Evolutionary conservation across 129 eudicot genomes (phyloP).

Genomic region (Centaurea solstitialis): DNA sequence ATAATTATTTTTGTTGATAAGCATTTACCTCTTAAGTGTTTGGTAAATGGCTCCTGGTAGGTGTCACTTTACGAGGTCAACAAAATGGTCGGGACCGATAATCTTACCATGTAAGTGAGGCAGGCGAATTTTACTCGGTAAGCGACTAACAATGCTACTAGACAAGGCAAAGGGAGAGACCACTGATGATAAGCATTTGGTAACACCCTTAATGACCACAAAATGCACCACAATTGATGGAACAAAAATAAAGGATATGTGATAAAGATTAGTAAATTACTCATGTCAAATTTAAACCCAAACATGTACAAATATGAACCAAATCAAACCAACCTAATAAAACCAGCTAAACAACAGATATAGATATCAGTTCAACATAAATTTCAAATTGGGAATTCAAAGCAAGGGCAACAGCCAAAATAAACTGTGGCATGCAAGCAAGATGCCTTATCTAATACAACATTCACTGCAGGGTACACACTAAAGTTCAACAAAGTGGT

Average conservation of each 20-base stretch:
- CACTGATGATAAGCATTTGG: neutral
- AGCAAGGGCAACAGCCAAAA: neutral
- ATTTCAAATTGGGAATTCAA: neutral
- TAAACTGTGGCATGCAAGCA: neutral
- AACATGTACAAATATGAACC: neutral
- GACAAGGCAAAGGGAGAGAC: neutral
- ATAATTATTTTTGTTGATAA: no score
- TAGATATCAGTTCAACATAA: neutral
- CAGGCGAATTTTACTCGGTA: neutral
- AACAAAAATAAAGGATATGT: neutral
- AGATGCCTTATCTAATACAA: neutral
- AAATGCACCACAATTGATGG: neutral
- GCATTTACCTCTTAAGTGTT: no score
- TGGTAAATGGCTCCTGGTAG: no score
- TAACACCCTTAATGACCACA: neutral
- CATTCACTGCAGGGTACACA: constrained; percentile 53
- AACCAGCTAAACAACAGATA: neutral
- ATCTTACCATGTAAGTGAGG: neutral
- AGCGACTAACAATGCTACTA: neutral
- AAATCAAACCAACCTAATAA: neutral
- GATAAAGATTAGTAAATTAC: neutral
- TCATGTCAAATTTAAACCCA: neutral
- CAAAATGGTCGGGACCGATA: no score
- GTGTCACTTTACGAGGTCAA: no score
- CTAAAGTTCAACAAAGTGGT: constrained; percentile 69